These are phyloP conservation scores for Kodamaea leandrae DNA, from an alignment of 805 yeast genomes.

Conservation along the genomic window DNA sequence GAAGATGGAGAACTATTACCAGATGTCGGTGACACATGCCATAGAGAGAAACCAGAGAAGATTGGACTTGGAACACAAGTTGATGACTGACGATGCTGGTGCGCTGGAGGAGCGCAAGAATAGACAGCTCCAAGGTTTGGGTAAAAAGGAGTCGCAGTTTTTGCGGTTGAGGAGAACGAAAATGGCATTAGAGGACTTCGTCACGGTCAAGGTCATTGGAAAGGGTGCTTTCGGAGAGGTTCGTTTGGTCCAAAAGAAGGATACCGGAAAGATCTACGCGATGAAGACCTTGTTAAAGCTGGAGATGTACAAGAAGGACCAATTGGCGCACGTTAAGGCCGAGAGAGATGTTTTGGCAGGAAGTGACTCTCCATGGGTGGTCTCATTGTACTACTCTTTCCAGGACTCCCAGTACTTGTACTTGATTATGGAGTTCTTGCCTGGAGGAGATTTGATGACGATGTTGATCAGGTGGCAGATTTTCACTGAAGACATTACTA, in stretches of 20 bases:
- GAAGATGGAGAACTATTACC: slow-evolving; percentile 79
- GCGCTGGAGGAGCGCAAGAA: slow-evolving; percentile 79
- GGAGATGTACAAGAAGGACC: slow-evolving; percentile 94
- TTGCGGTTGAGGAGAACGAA: slow-evolving; percentile 82
- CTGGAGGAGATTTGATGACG: slow-evolving; percentile 90
- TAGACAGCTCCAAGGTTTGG: slow-evolving; percentile 76
- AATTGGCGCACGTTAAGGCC: slow-evolving; percentile 91
- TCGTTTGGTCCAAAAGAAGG: slow-evolving; percentile 86
- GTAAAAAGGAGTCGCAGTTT: slow-evolving; percentile 85
- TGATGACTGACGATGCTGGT: slow-evolving; percentile 62
- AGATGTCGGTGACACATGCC: slow-evolving; percentile 83
- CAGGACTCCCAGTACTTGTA: slow-evolving; percentile 72
- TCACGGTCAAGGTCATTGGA: slow-evolving; percentile 85
- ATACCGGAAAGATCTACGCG: slow-evolving; percentile 88
- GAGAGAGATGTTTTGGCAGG: slow-evolving; percentile 94
- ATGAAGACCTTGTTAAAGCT: slow-evolving; percentile 89
- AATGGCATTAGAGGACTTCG: slow-evolving; percentile 77
- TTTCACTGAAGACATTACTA: slow-evolving; percentile 86
- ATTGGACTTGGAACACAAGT: slow-evolving; percentile 72
- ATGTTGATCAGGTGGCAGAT: slow-evolving; percentile 94
- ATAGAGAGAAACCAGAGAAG: slow-evolving; percentile 94
- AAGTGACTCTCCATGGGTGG: slow-evolving; percentile 86
- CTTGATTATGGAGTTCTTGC: slow-evolving; percentile 37
- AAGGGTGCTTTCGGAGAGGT: slow-evolving; percentile 99
- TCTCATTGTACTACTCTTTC: slow-evolving; percentile 75